Evolutionary conservation across 257 asterid species (phyloP), one percentile per base, ranked within the genome.

Genomic region (Fraxinus americana): DNA sequence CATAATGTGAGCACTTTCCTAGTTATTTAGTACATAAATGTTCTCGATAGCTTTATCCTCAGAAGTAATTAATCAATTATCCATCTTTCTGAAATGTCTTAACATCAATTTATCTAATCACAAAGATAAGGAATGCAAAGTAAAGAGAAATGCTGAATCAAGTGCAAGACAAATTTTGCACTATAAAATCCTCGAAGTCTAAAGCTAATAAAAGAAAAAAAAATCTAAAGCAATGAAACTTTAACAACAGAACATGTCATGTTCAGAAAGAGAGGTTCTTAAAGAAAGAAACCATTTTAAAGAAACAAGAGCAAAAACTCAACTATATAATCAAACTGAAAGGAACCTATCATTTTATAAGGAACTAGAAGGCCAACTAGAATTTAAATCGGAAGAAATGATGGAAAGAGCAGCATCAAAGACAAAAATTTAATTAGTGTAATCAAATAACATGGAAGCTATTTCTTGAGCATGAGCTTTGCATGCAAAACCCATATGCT

Each of bases 401-500:
- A 63, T 5, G 1, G 69, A 63, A 63, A 8, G 68, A 63, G 32
- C 32, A 63, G 35, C 68, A 63, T 8, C 27, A 21, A n/a, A 57
- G 13, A 10, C 7, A 10, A 61, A 10, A 63, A 12, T 35, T 10
- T 12, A 7, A 63, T 7, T 63, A 25, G 17, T 25, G 25, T 76
- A 87, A 76, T 48, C 76, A 76, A 68, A 80, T 72, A 73, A 78
- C 68, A 78, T 7, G 75, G 82, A 84, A 86, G 70, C 87, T 81
- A 78, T 63, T 72, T 83, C 77, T 85, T 75, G 73, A 78, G 79
- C 85, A 77, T 74, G 75, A 81, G 87, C 87, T 84, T 88, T 90
- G 81, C 80, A 73, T 75, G 89, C 85, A 84, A 77, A 81, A 86
- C 72, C 83, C 79, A 76, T 78, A 86, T 75, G 82, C 84, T 78